Percentiles rank a stretch among this genome's conserved stretches.
Evolutionary conservation across 148 eudicot genomes (phyloP).

Genomic region (Rhododendron simsii): DNA sequence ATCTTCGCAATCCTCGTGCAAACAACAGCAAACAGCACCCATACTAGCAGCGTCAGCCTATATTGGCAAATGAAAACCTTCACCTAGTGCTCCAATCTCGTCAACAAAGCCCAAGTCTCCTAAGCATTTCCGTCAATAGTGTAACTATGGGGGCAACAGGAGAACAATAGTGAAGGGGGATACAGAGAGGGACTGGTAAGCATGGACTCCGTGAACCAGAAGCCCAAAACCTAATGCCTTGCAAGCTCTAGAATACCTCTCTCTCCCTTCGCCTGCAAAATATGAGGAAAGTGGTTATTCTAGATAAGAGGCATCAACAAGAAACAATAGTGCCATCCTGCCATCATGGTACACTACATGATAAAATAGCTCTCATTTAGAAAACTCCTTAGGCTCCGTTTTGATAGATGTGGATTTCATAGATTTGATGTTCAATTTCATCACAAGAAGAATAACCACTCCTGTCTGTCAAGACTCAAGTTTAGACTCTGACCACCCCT

Average conservation of each 20-base stretch:
- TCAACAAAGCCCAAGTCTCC: not conserved
- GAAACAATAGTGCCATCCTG: not conserved
- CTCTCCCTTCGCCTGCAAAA: slow-evolving; percentile 14
- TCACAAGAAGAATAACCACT: not conserved
- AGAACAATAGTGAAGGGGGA: not conserved
- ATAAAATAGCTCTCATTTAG: not conserved
- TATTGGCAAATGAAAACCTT: slow-evolving; percentile 10
- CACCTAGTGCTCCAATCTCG: slow-evolving; percentile 18
- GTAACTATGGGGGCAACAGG: not conserved
- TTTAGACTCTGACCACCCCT: too few relatives aligned
- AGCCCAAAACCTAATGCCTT: slow-evolving; percentile 22
- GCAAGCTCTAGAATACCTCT: not conserved
- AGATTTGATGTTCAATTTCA: not conserved
- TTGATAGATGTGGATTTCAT: not conserved
- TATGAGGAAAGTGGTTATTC: not conserved
- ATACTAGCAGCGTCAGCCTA: slow-evolving; percentile 33
- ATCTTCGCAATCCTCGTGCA: slow-evolving; percentile 73
- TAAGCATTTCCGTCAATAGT: not conserved
- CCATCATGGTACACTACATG: not conserved
- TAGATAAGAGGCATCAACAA: not conserved
- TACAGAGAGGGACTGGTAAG: slow-evolving; percentile 48
- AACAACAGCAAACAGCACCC: slow-evolving; percentile 91
- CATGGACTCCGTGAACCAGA: slow-evolving; percentile 41
- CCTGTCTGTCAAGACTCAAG: not conserved
- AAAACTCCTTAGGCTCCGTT: not conserved